Percentiles rank a stretch among this genome's conserved stretches.
These are phyloP conservation scores for Harringtonia aguacate DNA, from an alignment of 2,329 filamentous ascomycete genomes.

Conservation along the genomic window DNA sequence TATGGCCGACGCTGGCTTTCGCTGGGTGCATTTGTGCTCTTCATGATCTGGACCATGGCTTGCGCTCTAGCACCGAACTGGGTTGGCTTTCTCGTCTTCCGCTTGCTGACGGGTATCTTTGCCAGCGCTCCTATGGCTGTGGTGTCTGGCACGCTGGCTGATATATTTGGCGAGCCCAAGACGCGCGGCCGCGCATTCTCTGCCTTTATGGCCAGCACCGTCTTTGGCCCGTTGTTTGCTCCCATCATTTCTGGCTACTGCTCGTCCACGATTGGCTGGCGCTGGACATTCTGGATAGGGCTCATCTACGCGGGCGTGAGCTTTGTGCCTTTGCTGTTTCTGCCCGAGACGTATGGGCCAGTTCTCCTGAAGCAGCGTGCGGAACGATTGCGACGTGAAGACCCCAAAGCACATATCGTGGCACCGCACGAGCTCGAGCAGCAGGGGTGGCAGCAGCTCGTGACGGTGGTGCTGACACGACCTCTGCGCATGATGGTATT, in stretches of 20 bases:
- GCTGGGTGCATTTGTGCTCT: conserved; percentile 33
- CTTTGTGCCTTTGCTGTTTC: conserved; percentile 46
- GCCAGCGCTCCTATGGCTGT: conserved; percentile 51
- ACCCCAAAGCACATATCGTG: conserved; percentile 31
- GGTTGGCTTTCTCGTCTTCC: conserved; percentile 41
- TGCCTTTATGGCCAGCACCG: conserved; percentile 47
- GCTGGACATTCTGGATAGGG: conserved; percentile 61
- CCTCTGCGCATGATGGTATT: conserved; percentile 62
- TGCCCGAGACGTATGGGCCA: conserved; percentile 55
- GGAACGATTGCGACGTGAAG: conserved; percentile 41
- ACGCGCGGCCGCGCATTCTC: conserved; percentile 50
- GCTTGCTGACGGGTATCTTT: conserved; percentile 38
- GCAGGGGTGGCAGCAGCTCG: conserved; percentile 43
- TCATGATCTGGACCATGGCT: conserved; percentile 41
- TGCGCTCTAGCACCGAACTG: conserved; percentile 44
- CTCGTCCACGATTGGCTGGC: conserved; percentile 48
- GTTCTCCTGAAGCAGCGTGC: conserved; percentile 48
- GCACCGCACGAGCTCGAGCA: conserved; percentile 55
- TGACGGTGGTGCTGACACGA: conserved; percentile 59
- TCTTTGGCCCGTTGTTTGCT: conserved; percentile 54
- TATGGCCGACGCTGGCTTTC: conserved; percentile 42
- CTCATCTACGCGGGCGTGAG: conserved; percentile 57
- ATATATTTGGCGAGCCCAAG: conserved; percentile 48
- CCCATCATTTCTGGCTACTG: conserved; percentile 56
- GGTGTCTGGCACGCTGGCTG: conserved; percentile 53